Base-by-base conservation (phyloP, 768 basidiomycete genomes). In the Mycena filopes region DNA sequence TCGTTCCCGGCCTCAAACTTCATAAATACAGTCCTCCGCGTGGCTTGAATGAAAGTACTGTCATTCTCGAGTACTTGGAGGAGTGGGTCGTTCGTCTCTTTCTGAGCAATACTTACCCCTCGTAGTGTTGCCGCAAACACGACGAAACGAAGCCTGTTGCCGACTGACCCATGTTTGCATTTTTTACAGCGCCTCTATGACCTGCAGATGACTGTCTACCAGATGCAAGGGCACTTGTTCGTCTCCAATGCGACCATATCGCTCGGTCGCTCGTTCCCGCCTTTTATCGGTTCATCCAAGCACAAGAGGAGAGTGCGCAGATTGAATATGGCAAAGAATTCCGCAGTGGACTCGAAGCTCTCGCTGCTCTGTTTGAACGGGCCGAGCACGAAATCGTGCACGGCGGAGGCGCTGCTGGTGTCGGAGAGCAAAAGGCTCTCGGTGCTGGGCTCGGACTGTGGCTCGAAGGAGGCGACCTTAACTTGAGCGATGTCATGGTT, bases 61-160 rank as follows among this genome's bases (percentile, higher is more conserved):
- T 93, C 36, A 91, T 94, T 64, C 74, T 94, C 62, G 91, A 93
- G 47, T 95, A 84, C 71, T 79, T 95, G 46, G 89, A 94, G 78
- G 91, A 93, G 90, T 92, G 65, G 29, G 84, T 78, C 47, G 18
- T 47, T 15, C 40, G 25, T 59, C 28, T 36, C 43, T 38, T 51
- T 28, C n/a, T 18, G 38, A 42, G 48, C 25, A 16, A 29, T 41
- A 26, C 41, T 58, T 55, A 29, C 41, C 28, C 63, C 49, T 20
- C 48, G 18, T 59, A 89, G 88, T 68, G 69, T 90, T 12, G 86
- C 88, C 10, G 75, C 79, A n/a, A 75, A 74, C 4, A 82, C 82
- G 4, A 84, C 82, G 15, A 78, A 80, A 53, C 78, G 79, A 7
- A 84, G 81, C 63, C 84, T 92, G 18, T 74, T 93, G 3, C 91